A percentile compares a stretch with the other conserved stretches of the same genome.
phyloP scores from a whole-genome alignment of 441 rosid genomes.

The Mallotus repandus region DNA sequence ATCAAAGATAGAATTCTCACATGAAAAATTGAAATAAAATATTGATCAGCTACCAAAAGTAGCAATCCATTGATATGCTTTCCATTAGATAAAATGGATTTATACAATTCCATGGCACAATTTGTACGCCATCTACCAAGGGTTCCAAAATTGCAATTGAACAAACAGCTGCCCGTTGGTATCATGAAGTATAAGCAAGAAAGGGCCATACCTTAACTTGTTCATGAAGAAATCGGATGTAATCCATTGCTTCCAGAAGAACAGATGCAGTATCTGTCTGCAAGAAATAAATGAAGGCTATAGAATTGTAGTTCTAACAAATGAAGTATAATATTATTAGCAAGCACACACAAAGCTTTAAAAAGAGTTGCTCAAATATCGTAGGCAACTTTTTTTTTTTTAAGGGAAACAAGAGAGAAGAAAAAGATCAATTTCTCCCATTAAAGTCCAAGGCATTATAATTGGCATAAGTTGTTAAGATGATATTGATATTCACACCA shows the following conservation, averaged over 20 bases:
- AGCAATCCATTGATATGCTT: background rate
- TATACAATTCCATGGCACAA: background rate
- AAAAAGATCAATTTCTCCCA: background rate
- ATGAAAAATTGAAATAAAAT: background rate
- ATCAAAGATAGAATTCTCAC: conserved; percentile 9
- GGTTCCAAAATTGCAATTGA: background rate
- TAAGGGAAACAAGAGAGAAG: background rate
- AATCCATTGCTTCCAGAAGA: conserved; percentile 76
- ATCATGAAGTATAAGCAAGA: conserved; percentile 11
- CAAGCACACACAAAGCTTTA: background rate
- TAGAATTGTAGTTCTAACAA: background rate
- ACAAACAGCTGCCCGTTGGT: background rate
- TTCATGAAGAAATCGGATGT: conserved; percentile 89
- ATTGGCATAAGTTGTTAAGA: background rate
- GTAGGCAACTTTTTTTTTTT: no score
- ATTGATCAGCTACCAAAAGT: background rate
- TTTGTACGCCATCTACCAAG: no score
- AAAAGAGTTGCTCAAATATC: background rate
- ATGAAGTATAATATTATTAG: background rate
- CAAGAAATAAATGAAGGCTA: conserved; percentile 11
- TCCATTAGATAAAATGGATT: background rate
- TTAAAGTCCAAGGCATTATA: background rate
- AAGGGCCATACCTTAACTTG: conserved; percentile 79
- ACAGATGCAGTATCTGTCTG: conserved; percentile 99
- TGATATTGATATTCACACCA: background rate